Conservation (phyloP, 2,329 filamentous ascomycete species). For the Stachybotrys echinatus region DNA sequence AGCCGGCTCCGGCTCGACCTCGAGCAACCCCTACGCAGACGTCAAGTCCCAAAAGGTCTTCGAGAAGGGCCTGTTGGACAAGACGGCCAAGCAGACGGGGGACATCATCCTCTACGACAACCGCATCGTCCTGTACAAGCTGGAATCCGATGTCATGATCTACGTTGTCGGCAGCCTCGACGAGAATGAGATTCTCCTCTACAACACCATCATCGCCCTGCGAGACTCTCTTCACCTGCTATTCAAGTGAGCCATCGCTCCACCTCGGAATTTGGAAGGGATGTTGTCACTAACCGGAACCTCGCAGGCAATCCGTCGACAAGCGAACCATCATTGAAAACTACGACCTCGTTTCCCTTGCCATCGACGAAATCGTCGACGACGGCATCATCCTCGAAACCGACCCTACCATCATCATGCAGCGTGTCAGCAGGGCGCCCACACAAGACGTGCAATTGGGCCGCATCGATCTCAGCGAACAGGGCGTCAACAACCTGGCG, state of each 20-base stretch:
- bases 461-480: constrained; percentile 91
- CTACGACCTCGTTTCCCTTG: constrained; percentile 91
- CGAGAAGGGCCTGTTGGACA: constrained; percentile 91
- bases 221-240: constrained; percentile 85
- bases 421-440: constrained; percentile 86
- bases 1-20: constrained; percentile 23
- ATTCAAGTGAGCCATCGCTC: constrained; percentile 64
- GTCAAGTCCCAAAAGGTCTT: constrained; percentile 94
- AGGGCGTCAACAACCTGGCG: constrained; percentile 89
- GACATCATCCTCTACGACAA: constrained; percentile 98
- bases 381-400: constrained; percentile 97
- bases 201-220: constrained; percentile 89
- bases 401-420: constrained; percentile 88
- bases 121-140: constrained; percentile 94
- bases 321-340: constrained; percentile 98
- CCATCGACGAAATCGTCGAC: constrained; percentile 92
- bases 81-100: constrained; percentile 91
- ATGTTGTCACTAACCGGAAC: neutral
- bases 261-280: neutral
- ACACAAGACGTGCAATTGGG: constrained; percentile 87
- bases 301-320: constrained; percentile 79
- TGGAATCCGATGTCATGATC: constrained; percentile 92
- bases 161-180: constrained; percentile 89
- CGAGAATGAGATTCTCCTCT: constrained; percentile 95
- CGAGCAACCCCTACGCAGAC: constrained; percentile 71